Conservation (phyloP, 208 protist genomes). For the Wallacemonas collosoma region DNA sequence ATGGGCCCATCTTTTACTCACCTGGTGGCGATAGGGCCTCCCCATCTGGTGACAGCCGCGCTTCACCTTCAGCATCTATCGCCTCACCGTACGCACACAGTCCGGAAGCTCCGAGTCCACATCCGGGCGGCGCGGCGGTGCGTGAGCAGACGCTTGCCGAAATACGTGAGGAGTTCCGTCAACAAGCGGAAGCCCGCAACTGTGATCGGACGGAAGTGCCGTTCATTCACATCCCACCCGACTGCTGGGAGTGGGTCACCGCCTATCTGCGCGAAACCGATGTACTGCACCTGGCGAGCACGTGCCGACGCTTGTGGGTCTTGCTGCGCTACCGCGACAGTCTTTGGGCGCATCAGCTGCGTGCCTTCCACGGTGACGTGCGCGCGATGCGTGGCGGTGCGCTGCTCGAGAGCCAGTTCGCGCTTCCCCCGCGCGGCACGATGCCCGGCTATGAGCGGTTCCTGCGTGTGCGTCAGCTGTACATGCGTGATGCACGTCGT, state of each 20-base stretch:
- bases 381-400: constrained; percentile 44
- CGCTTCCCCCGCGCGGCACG: neutral
- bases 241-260: constrained; percentile 50
- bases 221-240: constrained; percentile 38
- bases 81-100: neutral
- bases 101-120: constrained; percentile 12
- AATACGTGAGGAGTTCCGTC: constrained; percentile 32
- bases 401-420: constrained; percentile 44
- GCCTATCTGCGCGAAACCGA: constrained; percentile 46
- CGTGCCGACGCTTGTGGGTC: constrained; percentile 50
- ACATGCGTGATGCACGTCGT: constrained; percentile 68
- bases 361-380: constrained; percentile 63
- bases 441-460: constrained; percentile 63
- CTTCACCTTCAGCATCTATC: constrained; percentile 5
- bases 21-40: neutral
- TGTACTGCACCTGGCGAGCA: constrained; percentile 46
- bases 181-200: constrained; percentile 29
- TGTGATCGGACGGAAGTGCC: constrained; percentile 21
- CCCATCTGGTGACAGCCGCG: neutral
- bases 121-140: neutral
- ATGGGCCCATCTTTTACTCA: neutral
- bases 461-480: constrained; percentile 57
- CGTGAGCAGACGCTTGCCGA: constrained; percentile 7
- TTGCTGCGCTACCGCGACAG: constrained; percentile 49
- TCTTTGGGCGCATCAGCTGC: constrained; percentile 71